Conservation (phyloP, 345 rosid species). For the Citrus sp. region DNA sequence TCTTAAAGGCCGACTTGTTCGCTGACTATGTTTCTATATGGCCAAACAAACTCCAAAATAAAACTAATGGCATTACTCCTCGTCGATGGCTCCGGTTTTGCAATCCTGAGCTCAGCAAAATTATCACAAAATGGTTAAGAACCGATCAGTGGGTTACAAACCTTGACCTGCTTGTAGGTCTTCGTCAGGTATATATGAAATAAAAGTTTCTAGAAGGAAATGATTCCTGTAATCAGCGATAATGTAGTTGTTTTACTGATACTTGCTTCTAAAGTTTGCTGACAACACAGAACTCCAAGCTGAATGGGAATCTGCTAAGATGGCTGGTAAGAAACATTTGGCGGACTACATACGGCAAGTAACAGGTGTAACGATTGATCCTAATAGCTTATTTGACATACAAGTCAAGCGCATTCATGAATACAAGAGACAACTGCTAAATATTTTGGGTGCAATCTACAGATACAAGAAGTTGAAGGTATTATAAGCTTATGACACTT, state of each 20-base stretch:
- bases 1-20: conserved; percentile 79
- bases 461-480: conserved; percentile 95
- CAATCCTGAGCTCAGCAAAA: conserved; percentile 90
- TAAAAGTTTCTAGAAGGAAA: background rate
- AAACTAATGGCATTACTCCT: conserved; percentile 96
- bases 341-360: conserved; percentile 65
- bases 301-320: conserved; percentile 93
- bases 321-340: conserved; percentile 82
- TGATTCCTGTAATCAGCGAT: background rate
- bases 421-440: conserved; percentile 92
- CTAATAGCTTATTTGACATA: conserved; percentile 85
- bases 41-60: conserved; percentile 94
- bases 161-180: conserved; percentile 84
- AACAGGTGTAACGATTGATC: conserved; percentile 77
- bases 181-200: conserved; percentile 55
- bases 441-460: conserved; percentile 82
- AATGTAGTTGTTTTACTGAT: conserved; percentile 14
- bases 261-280: conserved; percentile 60
- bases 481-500: conserved; percentile 5
- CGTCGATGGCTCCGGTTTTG: conserved; percentile 96
- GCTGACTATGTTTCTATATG: conserved; percentile 90
- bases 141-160: conserved; percentile 87
- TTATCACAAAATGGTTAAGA: conserved; percentile 88
- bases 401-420: conserved; percentile 99
- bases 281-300: conserved; percentile 70